Conservation (phyloP, 208 protist species). For the Trypanosoma vivax region DNA sequence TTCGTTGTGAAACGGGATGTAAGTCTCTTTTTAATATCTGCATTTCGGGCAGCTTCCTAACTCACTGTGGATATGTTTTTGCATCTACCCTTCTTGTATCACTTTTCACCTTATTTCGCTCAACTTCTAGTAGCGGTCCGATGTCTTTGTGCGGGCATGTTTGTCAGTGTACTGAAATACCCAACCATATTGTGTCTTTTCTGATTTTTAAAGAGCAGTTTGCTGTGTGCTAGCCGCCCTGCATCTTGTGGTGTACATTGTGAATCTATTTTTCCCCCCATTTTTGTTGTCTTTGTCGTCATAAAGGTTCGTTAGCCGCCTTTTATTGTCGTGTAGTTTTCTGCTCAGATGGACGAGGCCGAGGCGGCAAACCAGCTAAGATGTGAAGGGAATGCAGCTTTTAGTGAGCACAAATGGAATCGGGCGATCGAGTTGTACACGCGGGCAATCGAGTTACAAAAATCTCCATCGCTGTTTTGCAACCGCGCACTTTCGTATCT, state of each 20-base stretch:
- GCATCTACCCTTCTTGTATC: too few relatives aligned
- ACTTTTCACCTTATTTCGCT: too few relatives aligned
- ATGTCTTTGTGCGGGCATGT: too few relatives aligned
- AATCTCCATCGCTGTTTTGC: conserved; percentile 79
- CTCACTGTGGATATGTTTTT: too few relatives aligned
- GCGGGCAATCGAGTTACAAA: conserved; percentile 77
- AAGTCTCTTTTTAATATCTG: too few relatives aligned
- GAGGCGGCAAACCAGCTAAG: conserved; percentile 62
- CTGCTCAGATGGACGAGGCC: conserved; percentile 8
- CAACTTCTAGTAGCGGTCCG: too few relatives aligned
- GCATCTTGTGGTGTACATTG: conserved; percentile 1
- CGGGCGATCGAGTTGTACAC: conserved; percentile 90
- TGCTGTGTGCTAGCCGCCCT: too few relatives aligned
- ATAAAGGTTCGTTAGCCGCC: not conserved
- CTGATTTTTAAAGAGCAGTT: too few relatives aligned
- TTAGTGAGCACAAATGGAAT: conserved; percentile 84
- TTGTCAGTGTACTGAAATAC: too few relatives aligned
- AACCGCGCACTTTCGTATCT: conserved; percentile 95
- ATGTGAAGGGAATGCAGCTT: conserved; percentile 79
- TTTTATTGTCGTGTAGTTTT: conserved; percentile 2
- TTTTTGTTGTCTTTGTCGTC: conserved; percentile 4
- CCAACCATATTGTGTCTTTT: too few relatives aligned
- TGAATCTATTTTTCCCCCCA: conserved; percentile 15
- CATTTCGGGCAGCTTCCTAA: too few relatives aligned
- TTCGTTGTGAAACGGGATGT: too few relatives aligned